A percentile compares a stretch with the other conserved stretches of the same genome.
These are phyloP conservation scores for Microascus cirrosus DNA, from an alignment of 2,329 filamentous ascomycete species.

Conservation along the genomic window DNA sequence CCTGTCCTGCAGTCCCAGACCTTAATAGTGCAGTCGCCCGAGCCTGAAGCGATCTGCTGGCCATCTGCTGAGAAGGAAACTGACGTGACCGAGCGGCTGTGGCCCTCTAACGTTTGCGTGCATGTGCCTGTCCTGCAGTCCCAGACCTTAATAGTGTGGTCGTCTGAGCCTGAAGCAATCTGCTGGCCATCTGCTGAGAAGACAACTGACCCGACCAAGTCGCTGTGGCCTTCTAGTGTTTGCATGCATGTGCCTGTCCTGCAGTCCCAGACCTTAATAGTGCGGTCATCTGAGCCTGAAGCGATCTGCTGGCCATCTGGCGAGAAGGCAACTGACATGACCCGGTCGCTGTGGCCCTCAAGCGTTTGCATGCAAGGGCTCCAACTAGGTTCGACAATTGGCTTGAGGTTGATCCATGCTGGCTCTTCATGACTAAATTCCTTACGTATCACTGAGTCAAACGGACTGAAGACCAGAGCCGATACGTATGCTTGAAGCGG, in stretches of 20 bases:
- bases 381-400: not conserved
- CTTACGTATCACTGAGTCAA: not conserved
- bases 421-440: not conserved
- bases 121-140: not conserved
- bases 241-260: slow-evolving; percentile 3
- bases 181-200: too few relatives aligned
- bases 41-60: not conserved
- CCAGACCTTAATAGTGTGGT: not conserved
- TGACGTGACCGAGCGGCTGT: not conserved
- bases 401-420: not conserved
- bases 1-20: slow-evolving; percentile 4
- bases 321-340: slow-evolving; percentile 9
- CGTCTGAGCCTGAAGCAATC: too few relatives aligned
- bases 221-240: slow-evolving; percentile 8
- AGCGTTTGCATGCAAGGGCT: not conserved
- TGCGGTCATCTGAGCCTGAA: slow-evolving; percentile 3
- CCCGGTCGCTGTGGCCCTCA: not conserved
- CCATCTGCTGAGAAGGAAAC: slow-evolving; percentile 5
- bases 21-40: slow-evolving; percentile 5
- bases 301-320: not conserved
- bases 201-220: slow-evolving; percentile 5
- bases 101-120: not conserved
- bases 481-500: slow-evolving; percentile 19
- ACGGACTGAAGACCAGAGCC: slow-evolving; percentile 15
- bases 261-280: slow-evolving; percentile 8